Evolutionary conservation across 2,329 filamentous ascomycete species (phyloP), one percentile per base, ranked within the genome.

Genomic region (Fusarium nodosum): DNA sequence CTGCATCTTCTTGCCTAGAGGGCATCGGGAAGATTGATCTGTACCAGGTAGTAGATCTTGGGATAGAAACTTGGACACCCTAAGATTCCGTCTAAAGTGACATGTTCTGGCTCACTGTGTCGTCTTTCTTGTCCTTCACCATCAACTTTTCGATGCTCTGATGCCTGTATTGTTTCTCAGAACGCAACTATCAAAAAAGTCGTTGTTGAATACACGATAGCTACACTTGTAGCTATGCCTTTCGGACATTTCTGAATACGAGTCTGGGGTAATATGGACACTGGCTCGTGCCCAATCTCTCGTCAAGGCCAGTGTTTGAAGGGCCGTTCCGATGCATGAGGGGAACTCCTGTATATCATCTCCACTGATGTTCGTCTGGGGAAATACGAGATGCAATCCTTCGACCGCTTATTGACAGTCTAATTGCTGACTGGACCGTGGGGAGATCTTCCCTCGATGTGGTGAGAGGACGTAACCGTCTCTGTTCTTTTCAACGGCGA

Each of bases 361-460:
- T 54, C 64, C 68, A 60, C 68, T 34, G 56, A 54, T 56, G n/a
- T 55, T 53, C 42, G n/a, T 63, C 68, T 46, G 68, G 64, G 68
- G 68, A 48, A 69, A 36, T 38, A 46, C 34, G 60, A 66, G 20
- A 34, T 22, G 20, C 36, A n/a, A 46, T 36, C 26, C 26, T 28
- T 30, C 22, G 47, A 39, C 45, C 16, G 38, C 26, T 1, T 24
- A 20, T 53, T 16, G 33, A 28, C 34, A 39, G 16, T 39, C 45
- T 16, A 11, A 2, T 33, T 22, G 11, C 34, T 39, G 11, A 33
- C 34, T 70, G 54, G 57, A 36, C 39, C 28, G 4, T 11, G 5
- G 7, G 24, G 24, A 50, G 28, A 54, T 53, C 8, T 39, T 22
- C n/a, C 13, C 15, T 53, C 48, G 7, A 7, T 20, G 7, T 7